Percentiles rank a stretch among this genome's conserved stretches.
phyloP scores from a whole-genome alignment of 75 land plant species.

The Cryptomeria japonica region DNA sequence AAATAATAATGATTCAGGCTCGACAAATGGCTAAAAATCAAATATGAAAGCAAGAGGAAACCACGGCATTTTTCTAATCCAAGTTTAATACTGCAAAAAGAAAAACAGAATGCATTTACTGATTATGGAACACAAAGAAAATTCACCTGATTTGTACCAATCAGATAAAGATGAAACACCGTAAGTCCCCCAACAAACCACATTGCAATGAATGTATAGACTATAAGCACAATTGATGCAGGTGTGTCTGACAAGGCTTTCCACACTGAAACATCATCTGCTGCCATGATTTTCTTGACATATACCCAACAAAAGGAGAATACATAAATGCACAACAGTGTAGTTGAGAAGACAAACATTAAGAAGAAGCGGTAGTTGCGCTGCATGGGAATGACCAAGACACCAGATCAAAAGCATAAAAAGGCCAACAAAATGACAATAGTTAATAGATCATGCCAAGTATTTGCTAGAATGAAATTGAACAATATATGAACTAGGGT shows the following conservation, averaged over 20 bases:
- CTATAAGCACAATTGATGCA: slow-evolving; percentile 87
- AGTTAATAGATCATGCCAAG: neutral
- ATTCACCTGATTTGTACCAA: slow-evolving; percentile 92
- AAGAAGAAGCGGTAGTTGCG: slow-evolving; percentile 96
- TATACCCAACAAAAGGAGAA: slow-evolving; percentile 91
- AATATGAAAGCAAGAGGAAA: neutral
- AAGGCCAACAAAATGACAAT: neutral
- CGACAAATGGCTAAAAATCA: neutral
- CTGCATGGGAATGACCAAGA: slow-evolving; percentile 46
- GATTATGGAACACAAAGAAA: slow-evolving; percentile 6
- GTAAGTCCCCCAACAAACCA: slow-evolving; percentile 99
- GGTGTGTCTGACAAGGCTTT: slow-evolving; percentile 88
- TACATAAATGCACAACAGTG: slow-evolving; percentile 89
- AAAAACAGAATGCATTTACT: neutral
- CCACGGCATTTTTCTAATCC: neutral
- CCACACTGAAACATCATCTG: slow-evolving; percentile 67
- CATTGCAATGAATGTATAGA: slow-evolving; percentile 86
- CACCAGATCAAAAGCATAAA: neutral
- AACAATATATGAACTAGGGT: neutral
- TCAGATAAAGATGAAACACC: slow-evolving; percentile 95
- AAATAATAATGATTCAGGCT: slow-evolving; percentile 10
- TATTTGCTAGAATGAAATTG: neutral
- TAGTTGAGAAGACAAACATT: slow-evolving; percentile 93
- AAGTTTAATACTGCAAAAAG: neutral
- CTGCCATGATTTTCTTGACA: slow-evolving; percentile 70